phyloP scores from a whole-genome alignment of 805 yeast genomes.

The Kluyveromyces nonfermentans region DNA sequence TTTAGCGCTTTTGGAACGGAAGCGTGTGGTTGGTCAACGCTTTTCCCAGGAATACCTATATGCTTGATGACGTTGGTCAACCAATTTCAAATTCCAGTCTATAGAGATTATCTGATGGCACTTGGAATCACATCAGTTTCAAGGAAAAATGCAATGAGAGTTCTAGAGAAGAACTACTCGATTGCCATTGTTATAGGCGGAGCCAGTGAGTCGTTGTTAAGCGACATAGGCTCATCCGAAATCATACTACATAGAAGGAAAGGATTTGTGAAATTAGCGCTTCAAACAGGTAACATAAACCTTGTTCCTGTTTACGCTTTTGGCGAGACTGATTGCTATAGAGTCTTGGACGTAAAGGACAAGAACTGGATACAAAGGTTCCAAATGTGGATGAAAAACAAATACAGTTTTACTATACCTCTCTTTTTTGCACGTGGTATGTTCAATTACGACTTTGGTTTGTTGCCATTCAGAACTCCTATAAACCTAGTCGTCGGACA shows the following conservation, averaged over 20 bases:
- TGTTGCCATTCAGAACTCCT: conserved; percentile 76
- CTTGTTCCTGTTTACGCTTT: conserved; percentile 85
- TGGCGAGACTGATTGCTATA: conserved; percentile 73
- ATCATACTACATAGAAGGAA: conserved; percentile 68
- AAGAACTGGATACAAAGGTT: conserved; percentile 41
- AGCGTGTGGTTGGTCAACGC: conserved; percentile 55
- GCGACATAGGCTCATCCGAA: conserved; percentile 50
- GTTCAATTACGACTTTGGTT: conserved; percentile 85
- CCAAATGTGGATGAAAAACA: conserved; percentile 65
- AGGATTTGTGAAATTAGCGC: conserved; percentile 83
- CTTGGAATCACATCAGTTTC: conserved; percentile 83
- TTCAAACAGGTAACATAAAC: conserved; percentile 65
- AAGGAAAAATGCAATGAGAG: conserved; percentile 54
- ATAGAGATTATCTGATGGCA: conserved; percentile 74
- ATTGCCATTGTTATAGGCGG: conserved; percentile 93
- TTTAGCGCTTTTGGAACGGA: conserved; percentile 80
- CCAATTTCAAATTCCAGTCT: conserved; percentile 77
- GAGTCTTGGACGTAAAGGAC: conserved; percentile 37
- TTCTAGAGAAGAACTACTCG: conserved; percentile 57
- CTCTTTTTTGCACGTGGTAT: conserved; percentile 87
- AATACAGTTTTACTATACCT: conserved; percentile 79
- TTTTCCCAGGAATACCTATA: conserved; percentile 77
- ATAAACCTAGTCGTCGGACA: conserved; percentile 67
- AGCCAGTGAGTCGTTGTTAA: conserved; percentile 77
- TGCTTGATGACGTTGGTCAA: conserved; percentile 73